Percentiles rank a stretch among this genome's conserved stretches.
These are phyloP conservation scores for Pyracantha coccinea DNA, from an alignment of 331 rosid genomes.

Conservation along the genomic window DNA sequence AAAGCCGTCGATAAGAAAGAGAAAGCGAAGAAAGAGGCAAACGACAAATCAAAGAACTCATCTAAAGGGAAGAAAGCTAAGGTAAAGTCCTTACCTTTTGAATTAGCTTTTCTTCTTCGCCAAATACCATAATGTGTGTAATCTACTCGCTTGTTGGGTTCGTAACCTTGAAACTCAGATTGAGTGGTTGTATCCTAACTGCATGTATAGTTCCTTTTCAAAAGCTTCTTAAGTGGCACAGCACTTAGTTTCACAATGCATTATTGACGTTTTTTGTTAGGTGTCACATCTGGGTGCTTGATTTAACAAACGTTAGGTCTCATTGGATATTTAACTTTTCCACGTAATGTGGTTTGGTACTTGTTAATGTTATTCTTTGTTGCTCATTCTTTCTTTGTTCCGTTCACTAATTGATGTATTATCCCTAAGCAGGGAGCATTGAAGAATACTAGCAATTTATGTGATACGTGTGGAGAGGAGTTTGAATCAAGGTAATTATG, in stretches of 20 bases:
- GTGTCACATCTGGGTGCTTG: not conserved
- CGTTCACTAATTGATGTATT: not conserved
- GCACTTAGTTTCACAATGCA: not conserved
- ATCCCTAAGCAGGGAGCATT: conserved; percentile 34
- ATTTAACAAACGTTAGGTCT: not conserved
- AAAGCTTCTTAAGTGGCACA: not conserved
- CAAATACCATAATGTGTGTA: not conserved
- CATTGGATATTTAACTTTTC: not conserved
- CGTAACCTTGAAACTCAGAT: not conserved
- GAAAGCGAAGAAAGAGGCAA: conserved; percentile 34
- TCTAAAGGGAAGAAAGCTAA: conserved; percentile 67
- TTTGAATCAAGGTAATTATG: conserved; percentile 75
- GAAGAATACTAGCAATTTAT: conserved; percentile 45
- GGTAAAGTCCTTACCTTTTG: conserved; percentile 35
- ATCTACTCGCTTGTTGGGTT: not conserved
- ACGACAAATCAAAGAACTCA: conserved; percentile 36
- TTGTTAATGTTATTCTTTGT: not conserved
- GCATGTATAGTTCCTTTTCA: not conserved
- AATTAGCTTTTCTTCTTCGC: not conserved
- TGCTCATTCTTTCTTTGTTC: not conserved
- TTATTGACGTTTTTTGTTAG: not conserved
- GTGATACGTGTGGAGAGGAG: conserved; percentile 78
- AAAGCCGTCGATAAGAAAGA: conserved; percentile 41
- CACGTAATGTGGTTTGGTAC: not conserved
- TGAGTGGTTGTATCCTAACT: not conserved